These are phyloP conservation scores for Pythium periplocum DNA, from an alignment of 352 stramenopile species.

Conservation along the genomic window DNA sequence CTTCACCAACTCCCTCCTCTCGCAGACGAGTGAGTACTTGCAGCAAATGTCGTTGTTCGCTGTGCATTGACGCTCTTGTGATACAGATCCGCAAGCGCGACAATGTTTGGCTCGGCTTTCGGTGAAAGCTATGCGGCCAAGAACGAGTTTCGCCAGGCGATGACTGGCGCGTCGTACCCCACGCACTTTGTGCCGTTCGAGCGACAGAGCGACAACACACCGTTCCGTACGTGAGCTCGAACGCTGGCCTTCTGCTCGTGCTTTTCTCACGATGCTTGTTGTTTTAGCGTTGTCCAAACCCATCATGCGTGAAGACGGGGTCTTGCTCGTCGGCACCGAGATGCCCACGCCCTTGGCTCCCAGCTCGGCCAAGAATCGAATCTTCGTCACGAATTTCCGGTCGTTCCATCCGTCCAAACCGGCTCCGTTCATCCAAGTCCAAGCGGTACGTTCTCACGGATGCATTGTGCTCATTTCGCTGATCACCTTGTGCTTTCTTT, in stretches of 20 bases:
- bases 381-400: conserved; percentile 60
- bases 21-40: too few species aligned
- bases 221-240: conserved; percentile 11
- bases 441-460: conserved; percentile 24
- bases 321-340: conserved; percentile 69
- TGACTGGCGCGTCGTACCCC: not conserved
- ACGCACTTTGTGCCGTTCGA: conserved; percentile 8
- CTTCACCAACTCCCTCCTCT: too few species aligned
- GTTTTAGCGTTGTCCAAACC: conserved; percentile 66
- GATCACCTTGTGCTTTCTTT: too few species aligned
- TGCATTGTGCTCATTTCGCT: not conserved
- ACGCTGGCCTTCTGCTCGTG: not conserved
- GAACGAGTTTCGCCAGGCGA: not conserved
- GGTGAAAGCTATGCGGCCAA: too few species aligned
- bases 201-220: conserved; percentile 7
- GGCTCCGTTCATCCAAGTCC: conserved; percentile 28
- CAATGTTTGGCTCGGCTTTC: too few species aligned
- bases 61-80: too few species aligned
- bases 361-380: conserved; percentile 30
- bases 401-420: conserved; percentile 14
- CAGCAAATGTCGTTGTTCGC: too few species aligned
- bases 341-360: conserved; percentile 2
- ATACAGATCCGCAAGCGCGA: too few species aligned
- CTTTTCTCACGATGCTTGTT: conserved; percentile 2
- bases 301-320: conserved; percentile 64